A percentile compares a stretch with the other conserved stretches of the same genome.
Evolutionary conservation across 106 monocot genomes (phyloP).

Genomic region (Dioscorea alata): DNA sequence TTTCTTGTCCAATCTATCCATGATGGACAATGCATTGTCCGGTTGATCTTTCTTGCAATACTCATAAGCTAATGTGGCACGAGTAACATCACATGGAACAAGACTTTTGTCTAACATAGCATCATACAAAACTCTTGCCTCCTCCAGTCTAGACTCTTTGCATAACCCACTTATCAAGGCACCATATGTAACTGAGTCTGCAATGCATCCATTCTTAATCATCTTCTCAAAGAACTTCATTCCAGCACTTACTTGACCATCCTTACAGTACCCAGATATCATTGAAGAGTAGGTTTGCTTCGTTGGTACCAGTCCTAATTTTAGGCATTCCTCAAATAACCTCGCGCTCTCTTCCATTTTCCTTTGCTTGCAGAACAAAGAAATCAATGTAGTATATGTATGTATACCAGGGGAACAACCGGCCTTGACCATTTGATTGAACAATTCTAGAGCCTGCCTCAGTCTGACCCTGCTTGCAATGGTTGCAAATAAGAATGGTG

Average conservation of each 20-base stretch:
- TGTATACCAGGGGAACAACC: slow-evolving; percentile 70
- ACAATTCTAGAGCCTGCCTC: slow-evolving; percentile 49
- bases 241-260: slow-evolving; percentile 43
- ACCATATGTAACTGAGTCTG: slow-evolving; percentile 84
- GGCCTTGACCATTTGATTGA: slow-evolving; percentile 52
- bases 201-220: slow-evolving; percentile 43
- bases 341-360: slow-evolving; percentile 68
- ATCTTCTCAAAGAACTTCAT: slow-evolving; percentile 81
- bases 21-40: slow-evolving; percentile 41
- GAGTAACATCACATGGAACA: slow-evolving; percentile 80
- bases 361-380: slow-evolving; percentile 53
- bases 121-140: slow-evolving; percentile 72
- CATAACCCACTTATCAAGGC: slow-evolving; percentile 93
- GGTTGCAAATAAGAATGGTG: slow-evolving; percentile 71
- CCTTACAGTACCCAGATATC: slow-evolving; percentile 77
- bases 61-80: slow-evolving; percentile 67
- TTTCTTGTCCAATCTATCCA: slow-evolving; percentile 75
- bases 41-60: slow-evolving; percentile 55
- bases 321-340: slow-evolving; percentile 52
- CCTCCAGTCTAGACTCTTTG: slow-evolving; percentile 80
- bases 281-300: slow-evolving; percentile 87
- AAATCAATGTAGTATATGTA: slow-evolving; percentile 65
- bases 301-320: slow-evolving; percentile 49
- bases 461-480: slow-evolving; percentile 57
- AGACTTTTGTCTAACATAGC: slow-evolving; percentile 79